phyloP scores from a whole-genome alignment of 148 eudicot genomes.

The Selenicereus undatus region DNA sequence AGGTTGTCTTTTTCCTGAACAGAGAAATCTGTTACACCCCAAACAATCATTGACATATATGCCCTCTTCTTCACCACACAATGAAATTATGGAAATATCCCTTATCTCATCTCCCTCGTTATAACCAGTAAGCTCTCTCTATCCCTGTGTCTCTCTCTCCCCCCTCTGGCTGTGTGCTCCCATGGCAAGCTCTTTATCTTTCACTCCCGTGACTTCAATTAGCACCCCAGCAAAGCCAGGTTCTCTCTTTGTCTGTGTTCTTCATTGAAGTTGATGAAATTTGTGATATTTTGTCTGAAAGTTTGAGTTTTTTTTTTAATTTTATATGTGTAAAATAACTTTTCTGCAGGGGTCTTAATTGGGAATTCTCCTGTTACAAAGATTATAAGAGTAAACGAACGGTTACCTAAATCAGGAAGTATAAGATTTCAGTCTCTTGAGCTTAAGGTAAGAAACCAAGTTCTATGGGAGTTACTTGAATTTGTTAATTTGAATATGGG shows the following conservation, averaged over 20 bases:
- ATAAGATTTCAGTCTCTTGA: slow-evolving; percentile 36
- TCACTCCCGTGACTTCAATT: slow-evolving; percentile 25
- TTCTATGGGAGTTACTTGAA: neutral
- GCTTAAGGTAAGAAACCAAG: slow-evolving; percentile 28
- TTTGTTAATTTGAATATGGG: neutral
- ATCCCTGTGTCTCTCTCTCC: slow-evolving; percentile 5
- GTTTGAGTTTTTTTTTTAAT: slow-evolving; percentile 1
- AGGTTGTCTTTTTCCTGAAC: slow-evolving; percentile 27
- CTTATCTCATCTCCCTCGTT: slow-evolving; percentile 18
- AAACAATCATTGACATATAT: slow-evolving; percentile 8
- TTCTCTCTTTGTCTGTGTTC: slow-evolving; percentile 23
- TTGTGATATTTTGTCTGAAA: neutral
- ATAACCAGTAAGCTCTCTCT: slow-evolving; percentile 5
- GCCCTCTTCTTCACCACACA: slow-evolving; percentile 4
- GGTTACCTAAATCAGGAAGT: slow-evolving; percentile 18
- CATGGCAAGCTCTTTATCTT: slow-evolving; percentile 37
- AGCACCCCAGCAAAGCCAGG: slow-evolving; percentile 33
- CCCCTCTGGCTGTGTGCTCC: neutral
- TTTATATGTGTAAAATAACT: neutral
- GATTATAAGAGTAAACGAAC: slow-evolving; percentile 20
- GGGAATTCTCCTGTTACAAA: slow-evolving; percentile 25
- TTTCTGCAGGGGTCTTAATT: slow-evolving; percentile 23
- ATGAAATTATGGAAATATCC: neutral
- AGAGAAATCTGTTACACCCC: neutral
- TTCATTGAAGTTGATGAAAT: slow-evolving; percentile 3